phyloP scores from a whole-genome alignment of 441 rosid genomes.

The Sinapis alba region DNA sequence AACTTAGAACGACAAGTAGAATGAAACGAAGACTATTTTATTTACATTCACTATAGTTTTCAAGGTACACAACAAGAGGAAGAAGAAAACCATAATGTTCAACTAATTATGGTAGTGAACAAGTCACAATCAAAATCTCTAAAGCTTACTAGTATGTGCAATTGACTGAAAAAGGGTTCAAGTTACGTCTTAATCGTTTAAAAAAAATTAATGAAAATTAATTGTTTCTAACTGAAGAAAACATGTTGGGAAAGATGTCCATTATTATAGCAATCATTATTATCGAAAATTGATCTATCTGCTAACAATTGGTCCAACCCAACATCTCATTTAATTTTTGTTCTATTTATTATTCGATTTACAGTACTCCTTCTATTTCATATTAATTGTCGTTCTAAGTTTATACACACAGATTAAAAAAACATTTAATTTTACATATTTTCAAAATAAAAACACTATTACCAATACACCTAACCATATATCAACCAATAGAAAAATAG shows the following conservation, averaged over 20 bases:
- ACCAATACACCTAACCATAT: too few species aligned
- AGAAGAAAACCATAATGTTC: conserved; percentile 16
- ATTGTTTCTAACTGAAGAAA: conserved; percentile 15
- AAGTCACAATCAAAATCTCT: conserved; percentile 19
- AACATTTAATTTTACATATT: too few species aligned
- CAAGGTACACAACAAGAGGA: conserved; percentile 4
- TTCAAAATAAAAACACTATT: too few species aligned
- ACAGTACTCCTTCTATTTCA: too few species aligned
- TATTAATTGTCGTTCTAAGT: too few species aligned
- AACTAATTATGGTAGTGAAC: conserved; percentile 7
- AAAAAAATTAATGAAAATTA: not conserved
- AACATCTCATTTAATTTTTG: conserved; percentile 21
- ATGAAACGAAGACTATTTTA: too few species aligned
- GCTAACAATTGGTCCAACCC: conserved; percentile 31
- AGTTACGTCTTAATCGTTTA: not conserved
- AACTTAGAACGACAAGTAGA: too few species aligned
- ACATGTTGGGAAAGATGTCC: conserved; percentile 23
- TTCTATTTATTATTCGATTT: not conserved
- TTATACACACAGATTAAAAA: too few species aligned
- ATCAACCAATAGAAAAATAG: too few species aligned
- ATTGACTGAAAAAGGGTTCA: not conserved
- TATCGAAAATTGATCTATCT: conserved; percentile 28
- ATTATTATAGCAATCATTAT: conserved; percentile 36
- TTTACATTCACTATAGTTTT: not conserved
- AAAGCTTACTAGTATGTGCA: not conserved